Percentiles rank a stretch among this genome's conserved stretches.
phyloP scores from a whole-genome alignment of 2,329 filamentous ascomycete species.

The Akanthomyces muscarius region DNA sequence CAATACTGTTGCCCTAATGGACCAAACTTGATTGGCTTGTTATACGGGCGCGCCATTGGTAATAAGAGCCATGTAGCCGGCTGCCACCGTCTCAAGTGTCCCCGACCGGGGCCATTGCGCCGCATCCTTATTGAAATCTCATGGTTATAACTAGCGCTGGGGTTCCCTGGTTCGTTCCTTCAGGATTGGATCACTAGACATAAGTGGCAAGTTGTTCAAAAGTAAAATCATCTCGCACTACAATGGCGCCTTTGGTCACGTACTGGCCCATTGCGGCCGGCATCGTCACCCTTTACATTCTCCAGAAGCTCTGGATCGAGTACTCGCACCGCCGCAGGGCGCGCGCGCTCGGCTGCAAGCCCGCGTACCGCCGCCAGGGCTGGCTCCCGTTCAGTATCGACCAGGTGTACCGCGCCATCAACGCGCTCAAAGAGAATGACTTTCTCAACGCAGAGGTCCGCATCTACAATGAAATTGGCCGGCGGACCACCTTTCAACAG shows the following conservation, averaged over 20 bases:
- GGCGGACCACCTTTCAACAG: constrained; percentile 15
- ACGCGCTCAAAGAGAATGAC: neutral
- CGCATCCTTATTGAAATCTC: neutral
- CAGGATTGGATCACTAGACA: neutral
- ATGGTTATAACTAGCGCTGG: neutral
- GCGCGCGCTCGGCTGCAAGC: constrained; percentile 3
- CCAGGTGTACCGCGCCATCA: neutral
- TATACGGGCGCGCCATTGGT: neutral
- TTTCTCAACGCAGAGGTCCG: constrained; percentile 1
- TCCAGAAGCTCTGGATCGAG: constrained; percentile 5
- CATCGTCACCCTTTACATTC: neutral
- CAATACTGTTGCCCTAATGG: neutral
- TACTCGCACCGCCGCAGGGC: neutral
- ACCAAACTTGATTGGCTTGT: neutral
- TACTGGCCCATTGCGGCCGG: constrained; percentile 10
- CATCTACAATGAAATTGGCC: neutral
- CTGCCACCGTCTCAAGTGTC: neutral
- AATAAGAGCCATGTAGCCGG: constrained; percentile 1
- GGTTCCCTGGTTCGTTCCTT: neutral
- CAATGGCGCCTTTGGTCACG: neutral
- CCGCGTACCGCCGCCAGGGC: neutral
- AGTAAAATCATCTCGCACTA: neutral
- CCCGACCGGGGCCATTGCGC: neutral
- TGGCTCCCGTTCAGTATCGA: constrained; percentile 3
- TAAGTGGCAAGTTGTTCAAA: neutral